phyloP scores from a whole-genome alignment of 805 yeast genomes.

The Starmerella gropengiesseri region DNA sequence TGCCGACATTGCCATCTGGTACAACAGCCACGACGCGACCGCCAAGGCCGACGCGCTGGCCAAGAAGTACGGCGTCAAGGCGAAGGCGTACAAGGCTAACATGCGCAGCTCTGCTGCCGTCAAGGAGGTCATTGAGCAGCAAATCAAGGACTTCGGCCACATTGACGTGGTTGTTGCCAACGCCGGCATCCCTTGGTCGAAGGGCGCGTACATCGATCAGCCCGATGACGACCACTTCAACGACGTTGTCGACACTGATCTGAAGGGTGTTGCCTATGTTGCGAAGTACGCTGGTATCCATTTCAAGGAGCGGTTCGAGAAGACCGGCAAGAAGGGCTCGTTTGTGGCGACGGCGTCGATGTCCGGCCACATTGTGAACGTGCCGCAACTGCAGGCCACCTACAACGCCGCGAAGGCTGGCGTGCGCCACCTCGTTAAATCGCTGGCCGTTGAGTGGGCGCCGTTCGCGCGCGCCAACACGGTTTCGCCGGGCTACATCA shows the following conservation, averaged over 20 bases:
- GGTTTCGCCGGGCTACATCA: constrained; percentile 78
- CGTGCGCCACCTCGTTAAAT: constrained; percentile 60
- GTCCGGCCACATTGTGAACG: constrained; percentile 79
- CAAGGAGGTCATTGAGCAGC: constrained; percentile 38
- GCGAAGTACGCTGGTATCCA: constrained; percentile 63
- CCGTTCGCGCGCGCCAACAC: constrained; percentile 76
- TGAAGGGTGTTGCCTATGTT: constrained; percentile 71
- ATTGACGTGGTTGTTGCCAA: constrained; percentile 80
- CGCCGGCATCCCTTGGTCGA: constrained; percentile 79
- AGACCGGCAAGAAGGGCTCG: constrained; percentile 49
- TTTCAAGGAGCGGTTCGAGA: constrained; percentile 46
- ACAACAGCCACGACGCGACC: constrained; percentile 51
- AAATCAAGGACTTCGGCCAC: constrained; percentile 60
- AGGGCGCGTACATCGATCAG: constrained; percentile 45
- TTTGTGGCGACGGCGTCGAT: constrained; percentile 78
- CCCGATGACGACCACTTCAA: constrained; percentile 52
- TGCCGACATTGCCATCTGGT: constrained; percentile 67
- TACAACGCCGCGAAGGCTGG: constrained; percentile 85
- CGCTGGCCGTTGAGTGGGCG: constrained; percentile 84
- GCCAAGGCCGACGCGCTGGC: constrained; percentile 49
- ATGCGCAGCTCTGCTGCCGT: constrained; percentile 43
- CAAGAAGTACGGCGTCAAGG: constrained; percentile 47
- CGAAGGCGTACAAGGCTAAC: constrained; percentile 54
- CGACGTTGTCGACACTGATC: constrained; percentile 60
- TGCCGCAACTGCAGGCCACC: constrained; percentile 77